phyloP scores from a whole-genome alignment of 2,329 filamentous ascomycete genomes.

The Fusarium anguioides region DNA sequence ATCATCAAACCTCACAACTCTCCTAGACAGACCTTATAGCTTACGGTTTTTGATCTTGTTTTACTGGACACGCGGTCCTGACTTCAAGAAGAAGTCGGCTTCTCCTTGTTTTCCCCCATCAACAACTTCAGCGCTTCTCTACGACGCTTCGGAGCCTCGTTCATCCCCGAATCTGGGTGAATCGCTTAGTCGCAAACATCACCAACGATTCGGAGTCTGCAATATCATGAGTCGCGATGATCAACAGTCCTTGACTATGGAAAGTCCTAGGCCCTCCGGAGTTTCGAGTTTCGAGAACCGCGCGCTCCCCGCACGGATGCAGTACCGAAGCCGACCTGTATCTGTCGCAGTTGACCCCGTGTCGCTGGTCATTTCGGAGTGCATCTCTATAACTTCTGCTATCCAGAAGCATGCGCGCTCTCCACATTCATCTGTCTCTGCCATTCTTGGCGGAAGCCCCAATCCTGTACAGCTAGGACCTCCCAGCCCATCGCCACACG shows the following conservation, averaged over 20 bases:
- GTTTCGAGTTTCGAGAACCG: slow-evolving; percentile 37
- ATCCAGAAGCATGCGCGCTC: slow-evolving; percentile 98
- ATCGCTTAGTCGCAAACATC: slow-evolving; percentile 25
- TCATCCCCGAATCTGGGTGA: slow-evolving; percentile 11
- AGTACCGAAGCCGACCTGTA: slow-evolving; percentile 71
- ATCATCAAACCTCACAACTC: slow-evolving; percentile 34
- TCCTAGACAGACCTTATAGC: slow-evolving; percentile 16
- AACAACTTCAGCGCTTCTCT: not conserved
- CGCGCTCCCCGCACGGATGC: slow-evolving; percentile 59
- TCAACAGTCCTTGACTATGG: slow-evolving; percentile 42
- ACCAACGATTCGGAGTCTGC: slow-evolving; percentile 25
- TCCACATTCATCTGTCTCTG: slow-evolving; percentile 94
- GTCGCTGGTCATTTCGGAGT: slow-evolving; percentile 96
- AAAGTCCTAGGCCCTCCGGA: slow-evolving; percentile 38
- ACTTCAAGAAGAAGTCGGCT: slow-evolving; percentile 11
- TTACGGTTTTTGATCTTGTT: slow-evolving; percentile 10
- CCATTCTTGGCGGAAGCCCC: slow-evolving; percentile 85
- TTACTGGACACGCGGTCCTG: slow-evolving; percentile 28
- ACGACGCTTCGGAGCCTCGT: slow-evolving; percentile 4
- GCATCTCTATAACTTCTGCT: slow-evolving; percentile 96
- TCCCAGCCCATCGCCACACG: slow-evolving; percentile 55
- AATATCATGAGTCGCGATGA: slow-evolving; percentile 51
- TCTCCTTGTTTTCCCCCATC: not conserved
- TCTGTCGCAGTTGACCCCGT: slow-evolving; percentile 90
- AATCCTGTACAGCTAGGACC: slow-evolving; percentile 66